These are phyloP conservation scores for Fabrea salina DNA, from an alignment of 169 alveolate genomes.

Conservation along the genomic window DNA sequence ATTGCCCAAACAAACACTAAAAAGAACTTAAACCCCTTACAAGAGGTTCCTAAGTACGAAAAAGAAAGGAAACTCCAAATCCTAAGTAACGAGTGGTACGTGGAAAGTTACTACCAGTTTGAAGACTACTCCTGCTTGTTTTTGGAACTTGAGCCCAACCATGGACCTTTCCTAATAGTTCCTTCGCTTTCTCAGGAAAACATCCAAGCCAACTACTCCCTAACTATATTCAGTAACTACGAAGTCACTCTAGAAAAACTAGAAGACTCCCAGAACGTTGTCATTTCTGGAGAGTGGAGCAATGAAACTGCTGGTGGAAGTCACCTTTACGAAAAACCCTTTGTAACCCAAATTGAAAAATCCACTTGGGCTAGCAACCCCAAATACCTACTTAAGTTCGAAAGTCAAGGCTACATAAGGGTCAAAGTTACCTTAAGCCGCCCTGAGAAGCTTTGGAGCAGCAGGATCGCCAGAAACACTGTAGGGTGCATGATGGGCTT, in stretches of 20 bases:
- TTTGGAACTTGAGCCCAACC: slow-evolving; percentile 42
- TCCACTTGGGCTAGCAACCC: slow-evolving; percentile 53
- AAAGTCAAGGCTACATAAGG: slow-evolving; percentile 16
- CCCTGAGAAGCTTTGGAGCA: slow-evolving; percentile 61
- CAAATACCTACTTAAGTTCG: slow-evolving; percentile 42
- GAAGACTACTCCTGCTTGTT: slow-evolving; percentile 17
- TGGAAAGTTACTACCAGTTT: background rate
- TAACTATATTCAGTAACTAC: slow-evolving; percentile 45
- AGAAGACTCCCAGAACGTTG: slow-evolving; percentile 49
- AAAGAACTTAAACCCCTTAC: background rate
- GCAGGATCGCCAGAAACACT: slow-evolving; percentile 45
- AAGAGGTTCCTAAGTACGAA: background rate
- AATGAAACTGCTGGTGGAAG: slow-evolving; percentile 59
- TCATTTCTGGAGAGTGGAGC: slow-evolving; percentile 53
- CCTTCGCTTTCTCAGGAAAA: slow-evolving; percentile 46
- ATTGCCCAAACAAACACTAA: background rate
- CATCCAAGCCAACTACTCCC: slow-evolving; percentile 38
- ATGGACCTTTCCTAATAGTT: slow-evolving; percentile 58
- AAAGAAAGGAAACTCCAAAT: slow-evolving; percentile 26
- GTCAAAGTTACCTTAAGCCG: slow-evolving; percentile 51
- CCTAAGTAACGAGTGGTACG: slow-evolving; percentile 11
- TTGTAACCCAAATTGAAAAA: slow-evolving; percentile 41
- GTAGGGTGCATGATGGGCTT: slow-evolving; percentile 66
- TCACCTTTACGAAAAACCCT: slow-evolving; percentile 51
- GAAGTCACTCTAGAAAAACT: slow-evolving; percentile 46